Evolutionary conservation across 495 filamentous ascomycete species (phyloP), one percentile per base, ranked within the genome.

Genomic region (Aspergillus steynii): DNA sequence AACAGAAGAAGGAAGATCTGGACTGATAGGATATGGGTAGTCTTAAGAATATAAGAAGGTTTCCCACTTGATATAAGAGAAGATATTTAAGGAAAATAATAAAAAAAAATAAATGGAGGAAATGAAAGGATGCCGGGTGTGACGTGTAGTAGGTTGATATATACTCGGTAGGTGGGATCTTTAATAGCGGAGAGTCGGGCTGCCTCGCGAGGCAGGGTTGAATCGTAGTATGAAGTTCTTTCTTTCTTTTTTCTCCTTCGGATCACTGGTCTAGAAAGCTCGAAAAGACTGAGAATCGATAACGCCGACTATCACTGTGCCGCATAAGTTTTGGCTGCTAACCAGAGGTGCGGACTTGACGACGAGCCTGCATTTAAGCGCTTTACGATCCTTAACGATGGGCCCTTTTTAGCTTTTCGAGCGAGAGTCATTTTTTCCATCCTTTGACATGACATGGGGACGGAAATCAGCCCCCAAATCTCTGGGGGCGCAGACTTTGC

Each of bases 341-440:
- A 62, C 66, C 53, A 65, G 56, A 70, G 64, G 65, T 65, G 66
- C 62, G 71, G 68, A 63, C 62, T 75, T 66, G 62, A 73, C 60
- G 69, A 76, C 68, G 65, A 69, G 68, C 64, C 73, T 77, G 68
- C 72, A 71, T 75, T 74, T 76, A 77, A 79, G 76, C 76, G 76
- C 74, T 69, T 56, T 54, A 47, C 58, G 50, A 59, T 63, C 54
- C 58, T 56, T 26, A 56, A 48, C 45, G 50, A 61, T 56, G 46
- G 59, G 63, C 51, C 45, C 61, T 58, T 37, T 37, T 10, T 37
- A 48, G 62, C 61, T 61, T 63, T 58, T 50, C 51, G 61, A 62
- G 55, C 34, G 8, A 47, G 48, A 56, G 58, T 56, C 56, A 58
- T 60, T 27, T 37, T 37, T 66, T 51, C 48, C 60, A 61, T 62